These are phyloP conservation scores for Lentinula aciculospora DNA, from an alignment of 768 basidiomycete genomes.

Conservation along the genomic window DNA sequence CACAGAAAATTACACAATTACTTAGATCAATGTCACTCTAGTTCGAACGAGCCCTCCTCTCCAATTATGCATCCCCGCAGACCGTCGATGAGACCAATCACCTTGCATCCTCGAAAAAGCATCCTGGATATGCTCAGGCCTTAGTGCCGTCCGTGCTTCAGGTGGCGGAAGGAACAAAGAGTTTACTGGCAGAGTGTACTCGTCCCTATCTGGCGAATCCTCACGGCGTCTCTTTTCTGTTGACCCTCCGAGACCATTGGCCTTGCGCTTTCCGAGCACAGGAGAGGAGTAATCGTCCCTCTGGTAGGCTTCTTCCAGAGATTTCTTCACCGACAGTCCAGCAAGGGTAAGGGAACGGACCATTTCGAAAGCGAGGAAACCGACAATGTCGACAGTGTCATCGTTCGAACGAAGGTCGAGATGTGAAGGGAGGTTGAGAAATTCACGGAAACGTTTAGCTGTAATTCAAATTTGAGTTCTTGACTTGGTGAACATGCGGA, in stretches of 20 bases:
- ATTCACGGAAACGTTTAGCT: conserved; percentile 95
- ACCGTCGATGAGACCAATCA: conserved; percentile 75
- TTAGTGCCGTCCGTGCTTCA: conserved; percentile 71
- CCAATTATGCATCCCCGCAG: conserved; percentile 88
- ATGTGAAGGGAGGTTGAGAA: conserved; percentile 81
- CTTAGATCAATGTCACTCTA: conserved; percentile 70
- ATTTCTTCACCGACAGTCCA: conserved; percentile 78
- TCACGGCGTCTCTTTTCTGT: conserved; percentile 51
- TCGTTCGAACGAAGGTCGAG: conserved; percentile 89
- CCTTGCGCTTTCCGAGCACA: conserved; percentile 67
- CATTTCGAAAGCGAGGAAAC: conserved; percentile 97
- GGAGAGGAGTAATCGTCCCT: conserved; percentile 64
- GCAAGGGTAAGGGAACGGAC: conserved; percentile 89
- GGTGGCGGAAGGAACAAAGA: conserved; percentile 78
- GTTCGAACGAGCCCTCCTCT: conserved; percentile 80
- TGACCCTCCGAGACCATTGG: conserved; percentile 33
- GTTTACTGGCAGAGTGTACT: conserved; percentile 61
- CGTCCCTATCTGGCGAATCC: conserved; percentile 60
- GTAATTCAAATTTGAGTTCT: not conserved
- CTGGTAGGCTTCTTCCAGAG: conserved; percentile 66
- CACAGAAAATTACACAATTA: not conserved
- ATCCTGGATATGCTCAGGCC: conserved; percentile 85
- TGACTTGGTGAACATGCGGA: not conserved
- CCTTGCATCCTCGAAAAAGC: conserved; percentile 89
- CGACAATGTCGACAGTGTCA: conserved; percentile 94